Evolutionary conservation across 345 rosid genomes (phyloP).

Genomic region (Dimocarpus longan): DNA sequence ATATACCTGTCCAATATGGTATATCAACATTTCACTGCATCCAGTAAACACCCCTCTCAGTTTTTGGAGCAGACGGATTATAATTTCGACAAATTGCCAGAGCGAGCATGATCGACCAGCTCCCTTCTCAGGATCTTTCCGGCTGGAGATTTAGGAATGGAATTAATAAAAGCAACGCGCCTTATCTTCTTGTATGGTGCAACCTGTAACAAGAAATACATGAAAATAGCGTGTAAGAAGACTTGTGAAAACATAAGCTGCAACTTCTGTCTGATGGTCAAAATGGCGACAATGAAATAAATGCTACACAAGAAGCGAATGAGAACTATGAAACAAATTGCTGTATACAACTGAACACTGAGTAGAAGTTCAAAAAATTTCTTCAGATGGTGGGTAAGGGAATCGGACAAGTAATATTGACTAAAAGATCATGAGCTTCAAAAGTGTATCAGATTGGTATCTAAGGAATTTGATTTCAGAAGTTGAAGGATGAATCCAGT

Average conservation of each 20-base stretch:
- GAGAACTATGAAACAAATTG: too few relatives aligned
- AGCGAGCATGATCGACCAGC: constrained; percentile 45
- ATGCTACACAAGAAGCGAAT: too few relatives aligned
- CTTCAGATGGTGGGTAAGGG: too few relatives aligned
- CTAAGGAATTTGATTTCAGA: neutral
- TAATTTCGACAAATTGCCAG: constrained; percentile 43
- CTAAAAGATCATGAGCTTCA: too few relatives aligned
- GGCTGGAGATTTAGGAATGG: constrained; percentile 73
- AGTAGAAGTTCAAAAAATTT: too few relatives aligned
- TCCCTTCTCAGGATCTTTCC: constrained; percentile 88
- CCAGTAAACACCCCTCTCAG: neutral
- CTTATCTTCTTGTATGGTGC: constrained; percentile 90
- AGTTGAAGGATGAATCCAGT: neutral
- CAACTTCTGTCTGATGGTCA: too few relatives aligned
- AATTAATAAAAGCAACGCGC: constrained; percentile 65
- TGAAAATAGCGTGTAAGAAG: neutral
- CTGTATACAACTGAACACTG: too few relatives aligned
- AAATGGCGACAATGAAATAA: neutral
- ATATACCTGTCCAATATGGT: neutral
- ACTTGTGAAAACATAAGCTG: neutral
- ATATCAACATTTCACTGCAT: neutral
- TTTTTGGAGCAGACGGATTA: constrained; percentile 14
- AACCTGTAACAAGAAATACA: constrained; percentile 51
- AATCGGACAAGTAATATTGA: neutral
- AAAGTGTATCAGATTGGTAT: neutral